phyloP scores from a whole-genome alignment of 2,329 filamentous ascomycete genomes.

The Verticillium dahliae region DNA sequence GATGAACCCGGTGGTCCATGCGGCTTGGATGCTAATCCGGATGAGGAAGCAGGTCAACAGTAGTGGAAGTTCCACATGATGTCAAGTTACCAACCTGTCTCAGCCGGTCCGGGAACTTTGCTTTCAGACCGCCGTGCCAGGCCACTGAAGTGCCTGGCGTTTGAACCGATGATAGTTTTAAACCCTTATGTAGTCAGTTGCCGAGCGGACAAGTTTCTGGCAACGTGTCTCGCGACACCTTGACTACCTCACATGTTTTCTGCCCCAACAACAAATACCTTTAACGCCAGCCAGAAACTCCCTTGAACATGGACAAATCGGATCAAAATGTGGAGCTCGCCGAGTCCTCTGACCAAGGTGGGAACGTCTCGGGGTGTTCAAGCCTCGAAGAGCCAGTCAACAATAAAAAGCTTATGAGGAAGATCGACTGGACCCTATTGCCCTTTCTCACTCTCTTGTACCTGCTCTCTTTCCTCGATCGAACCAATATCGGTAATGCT shows the following conservation, averaged over 20 bases:
- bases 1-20: background rate
- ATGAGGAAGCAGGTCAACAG: background rate
- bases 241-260: no score
- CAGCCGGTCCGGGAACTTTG: background rate
- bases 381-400: background rate
- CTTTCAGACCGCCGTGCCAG: background rate
- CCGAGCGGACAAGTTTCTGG: no score
- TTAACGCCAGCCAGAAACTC: no score
- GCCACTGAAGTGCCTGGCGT: background rate
- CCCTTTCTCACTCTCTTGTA: constrained; percentile 50
- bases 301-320: background rate
- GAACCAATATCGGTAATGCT: constrained; percentile 42
- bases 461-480: constrained; percentile 48
- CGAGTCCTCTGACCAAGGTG: background rate
- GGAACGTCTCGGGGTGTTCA: background rate
- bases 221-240: no score
- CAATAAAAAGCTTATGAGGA: constrained; percentile 38
- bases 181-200: no score
- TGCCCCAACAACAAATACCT: no score
- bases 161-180: background rate
- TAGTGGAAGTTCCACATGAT: background rate
- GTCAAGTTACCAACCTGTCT: background rate
- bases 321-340: background rate
- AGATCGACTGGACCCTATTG: constrained; percentile 47
- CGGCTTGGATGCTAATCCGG: background rate